Conservation (phyloP, 2,329 filamentous ascomycete species). For the Diaporthe citrichinensis region DNA sequence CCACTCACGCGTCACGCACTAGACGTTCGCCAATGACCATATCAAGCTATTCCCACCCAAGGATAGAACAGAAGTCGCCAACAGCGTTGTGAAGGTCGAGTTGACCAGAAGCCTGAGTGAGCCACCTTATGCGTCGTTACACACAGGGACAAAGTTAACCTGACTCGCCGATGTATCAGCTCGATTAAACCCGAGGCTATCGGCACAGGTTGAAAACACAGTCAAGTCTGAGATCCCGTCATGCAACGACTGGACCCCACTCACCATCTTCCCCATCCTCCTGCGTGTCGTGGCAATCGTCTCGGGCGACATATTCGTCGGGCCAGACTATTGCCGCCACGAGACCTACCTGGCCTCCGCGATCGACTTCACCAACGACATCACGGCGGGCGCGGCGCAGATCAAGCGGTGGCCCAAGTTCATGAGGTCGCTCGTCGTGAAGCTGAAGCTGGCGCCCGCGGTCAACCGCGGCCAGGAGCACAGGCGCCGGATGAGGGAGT, state of each 20-base stretch:
- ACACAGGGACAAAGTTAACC: too few species aligned
- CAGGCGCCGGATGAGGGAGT: slow-evolving; percentile 31
- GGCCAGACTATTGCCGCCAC: slow-evolving; percentile 56
- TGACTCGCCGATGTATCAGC: background rate
- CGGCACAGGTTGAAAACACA: slow-evolving; percentile 30
- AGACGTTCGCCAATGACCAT: slow-evolving; percentile 35
- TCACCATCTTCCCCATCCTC: slow-evolving; percentile 53
- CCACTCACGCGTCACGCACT: background rate
- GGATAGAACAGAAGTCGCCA: slow-evolving; percentile 34
- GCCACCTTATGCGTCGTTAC: fast-evolving
- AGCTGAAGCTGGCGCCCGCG: slow-evolving; percentile 25
- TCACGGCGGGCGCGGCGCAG: slow-evolving; percentile 43
- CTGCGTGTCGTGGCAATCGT: slow-evolving; percentile 56
- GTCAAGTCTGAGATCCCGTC: slow-evolving; percentile 18
- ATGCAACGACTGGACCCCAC: slow-evolving; percentile 40
- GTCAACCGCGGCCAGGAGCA: slow-evolving; percentile 28
- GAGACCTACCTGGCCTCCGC: slow-evolving; percentile 56
- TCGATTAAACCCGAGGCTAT: slow-evolving; percentile 30
- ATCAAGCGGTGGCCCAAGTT: slow-evolving; percentile 44
- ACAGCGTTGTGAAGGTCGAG: slow-evolving; percentile 31
- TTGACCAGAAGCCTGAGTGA: slow-evolving; percentile 31
- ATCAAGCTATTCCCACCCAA: slow-evolving; percentile 38
- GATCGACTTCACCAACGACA: slow-evolving; percentile 56
- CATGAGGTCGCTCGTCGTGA: slow-evolving; percentile 21
- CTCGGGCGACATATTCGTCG: slow-evolving; percentile 59